phyloP scores from a whole-genome alignment of 768 basidiomycete genomes.

The Floccularia luteovirens region DNA sequence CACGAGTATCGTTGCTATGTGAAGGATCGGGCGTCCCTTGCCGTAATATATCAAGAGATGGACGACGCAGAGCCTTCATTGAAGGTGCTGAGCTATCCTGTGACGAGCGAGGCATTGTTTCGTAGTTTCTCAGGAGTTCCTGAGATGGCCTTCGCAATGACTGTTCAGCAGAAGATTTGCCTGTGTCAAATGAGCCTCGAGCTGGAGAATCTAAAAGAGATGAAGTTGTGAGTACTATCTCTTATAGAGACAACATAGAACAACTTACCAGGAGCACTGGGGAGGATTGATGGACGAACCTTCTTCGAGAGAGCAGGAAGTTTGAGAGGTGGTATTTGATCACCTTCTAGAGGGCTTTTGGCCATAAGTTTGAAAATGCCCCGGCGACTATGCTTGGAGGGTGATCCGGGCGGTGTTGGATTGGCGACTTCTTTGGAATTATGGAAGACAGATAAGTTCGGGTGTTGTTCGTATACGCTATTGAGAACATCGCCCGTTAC shows the following conservation, averaged over 20 bases:
- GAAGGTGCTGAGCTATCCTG: conserved; percentile 17
- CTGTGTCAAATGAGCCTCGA: conserved; percentile 10
- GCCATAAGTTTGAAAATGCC: conserved; percentile 50
- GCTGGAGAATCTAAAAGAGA: conserved; percentile 25
- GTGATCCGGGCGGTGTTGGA: conserved; percentile 33
- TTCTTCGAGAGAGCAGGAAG: conserved; percentile 39
- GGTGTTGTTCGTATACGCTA: conserved; percentile 52
- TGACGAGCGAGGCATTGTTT: conserved; percentile 3
- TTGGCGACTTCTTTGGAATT: conserved; percentile 14
- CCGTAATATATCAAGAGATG: conserved; percentile 32
- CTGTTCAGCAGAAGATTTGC: conserved; percentile 8
- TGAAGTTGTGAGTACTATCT: conserved; percentile 6
- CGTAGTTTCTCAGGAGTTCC: conserved; percentile 10
- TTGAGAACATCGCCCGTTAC: conserved; percentile 35
- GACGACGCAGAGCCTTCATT: conserved; percentile 19
- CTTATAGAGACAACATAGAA: neutral
- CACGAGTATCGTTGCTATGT: too few species aligned
- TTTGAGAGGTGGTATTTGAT: conserved; percentile 30
- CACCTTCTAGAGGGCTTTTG: conserved; percentile 30
- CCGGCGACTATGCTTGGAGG: conserved; percentile 36
- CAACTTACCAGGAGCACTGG: conserved; percentile 28
- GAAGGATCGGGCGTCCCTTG: too few species aligned
- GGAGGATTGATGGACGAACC: conserved; percentile 33
- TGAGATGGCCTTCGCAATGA: conserved; percentile 9
- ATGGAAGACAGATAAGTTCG: conserved; percentile 54